Evolutionary conservation across 345 rosid genomes (phyloP).

Genomic region (Citropsis articulata): DNA sequence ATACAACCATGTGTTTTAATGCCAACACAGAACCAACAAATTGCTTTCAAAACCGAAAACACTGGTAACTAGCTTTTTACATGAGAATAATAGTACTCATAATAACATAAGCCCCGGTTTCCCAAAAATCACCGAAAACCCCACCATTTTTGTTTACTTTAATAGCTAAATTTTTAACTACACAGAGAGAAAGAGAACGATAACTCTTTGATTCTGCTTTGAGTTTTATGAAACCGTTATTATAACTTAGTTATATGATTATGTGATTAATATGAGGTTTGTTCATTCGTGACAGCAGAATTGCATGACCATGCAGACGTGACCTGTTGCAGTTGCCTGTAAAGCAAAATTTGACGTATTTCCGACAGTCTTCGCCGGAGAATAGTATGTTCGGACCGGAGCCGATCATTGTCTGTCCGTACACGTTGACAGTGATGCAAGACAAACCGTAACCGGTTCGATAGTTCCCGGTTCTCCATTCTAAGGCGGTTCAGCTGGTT

Average conservation of each 20-base stretch:
- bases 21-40: slow-evolving; percentile 10
- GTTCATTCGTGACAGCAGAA: slow-evolving; percentile 36
- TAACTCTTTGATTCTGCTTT: background rate
- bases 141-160: slow-evolving; percentile 15
- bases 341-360: slow-evolving; percentile 41
- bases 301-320: slow-evolving; percentile 56
- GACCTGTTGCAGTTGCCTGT: slow-evolving; percentile 56
- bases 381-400: slow-evolving; percentile 48
- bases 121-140: slow-evolving; percentile 20
- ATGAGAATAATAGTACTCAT: background rate
- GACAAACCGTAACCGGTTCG: slow-evolving; percentile 50
- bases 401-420: slow-evolving; percentile 51
- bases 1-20: background rate
- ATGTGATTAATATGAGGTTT: slow-evolving; percentile 42
- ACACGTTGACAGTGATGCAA: slow-evolving; percentile 39
- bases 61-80: slow-evolving; percentile 22
- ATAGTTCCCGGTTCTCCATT: slow-evolving; percentile 61
- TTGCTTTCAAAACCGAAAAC: slow-evolving; percentile 12
- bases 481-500: slow-evolving; percentile 62
- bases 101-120: background rate
- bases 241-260: slow-evolving; percentile 1
- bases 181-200: slow-evolving; percentile 1
- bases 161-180: slow-evolving; percentile 12
- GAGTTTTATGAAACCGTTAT: slow-evolving; percentile 12
- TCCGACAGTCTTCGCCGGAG: slow-evolving; percentile 58